Conservation (phyloP, 2,329 filamentous ascomycete species). For the Chaetomium strumarium region DNA sequence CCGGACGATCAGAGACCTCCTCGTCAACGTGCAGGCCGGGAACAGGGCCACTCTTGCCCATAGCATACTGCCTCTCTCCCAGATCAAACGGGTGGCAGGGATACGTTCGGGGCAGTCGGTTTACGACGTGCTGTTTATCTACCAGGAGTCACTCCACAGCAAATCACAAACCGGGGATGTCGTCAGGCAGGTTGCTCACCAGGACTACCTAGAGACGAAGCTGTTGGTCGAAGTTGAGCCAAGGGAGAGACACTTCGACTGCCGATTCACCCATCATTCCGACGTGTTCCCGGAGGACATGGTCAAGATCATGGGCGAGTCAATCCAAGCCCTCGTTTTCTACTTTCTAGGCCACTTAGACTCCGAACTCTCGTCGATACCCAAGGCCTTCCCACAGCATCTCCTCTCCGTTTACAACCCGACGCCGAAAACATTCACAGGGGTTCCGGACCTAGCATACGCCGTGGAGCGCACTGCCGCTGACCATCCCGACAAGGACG, state of each 20-base stretch:
- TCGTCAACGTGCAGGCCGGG: constrained; percentile 56
- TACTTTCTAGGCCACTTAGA: constrained; percentile 28
- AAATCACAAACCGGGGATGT: constrained; percentile 20
- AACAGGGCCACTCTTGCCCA: constrained; percentile 63
- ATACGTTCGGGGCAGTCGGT: constrained; percentile 51
- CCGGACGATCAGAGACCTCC: constrained; percentile 51
- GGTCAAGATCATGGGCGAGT: constrained; percentile 49
- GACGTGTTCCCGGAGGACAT: constrained; percentile 49
- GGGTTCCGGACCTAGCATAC: constrained; percentile 40
- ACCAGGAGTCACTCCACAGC: constrained; percentile 65
- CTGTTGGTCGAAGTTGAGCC: constrained; percentile 74
- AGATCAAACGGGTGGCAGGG: constrained; percentile 60
- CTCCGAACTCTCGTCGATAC: constrained; percentile 23
- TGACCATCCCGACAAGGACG: constrained; percentile 46
- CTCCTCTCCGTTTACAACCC: constrained; percentile 47
- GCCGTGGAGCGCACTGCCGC: constrained; percentile 50
- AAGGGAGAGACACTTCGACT: constrained; percentile 32
- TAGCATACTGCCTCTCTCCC: constrained; percentile 55
- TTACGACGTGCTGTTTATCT: constrained; percentile 77
- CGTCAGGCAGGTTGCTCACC: constrained; percentile 52
- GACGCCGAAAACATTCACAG: constrained; percentile 29
- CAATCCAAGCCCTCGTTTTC: constrained; percentile 50
- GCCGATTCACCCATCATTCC: constrained; percentile 44
- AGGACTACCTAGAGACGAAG: constrained; percentile 70
- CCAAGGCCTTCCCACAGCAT: constrained; percentile 26